Evolutionary conservation across 345 rosid genomes (phyloP).

Genomic region (Cochlearia excelsa): DNA sequence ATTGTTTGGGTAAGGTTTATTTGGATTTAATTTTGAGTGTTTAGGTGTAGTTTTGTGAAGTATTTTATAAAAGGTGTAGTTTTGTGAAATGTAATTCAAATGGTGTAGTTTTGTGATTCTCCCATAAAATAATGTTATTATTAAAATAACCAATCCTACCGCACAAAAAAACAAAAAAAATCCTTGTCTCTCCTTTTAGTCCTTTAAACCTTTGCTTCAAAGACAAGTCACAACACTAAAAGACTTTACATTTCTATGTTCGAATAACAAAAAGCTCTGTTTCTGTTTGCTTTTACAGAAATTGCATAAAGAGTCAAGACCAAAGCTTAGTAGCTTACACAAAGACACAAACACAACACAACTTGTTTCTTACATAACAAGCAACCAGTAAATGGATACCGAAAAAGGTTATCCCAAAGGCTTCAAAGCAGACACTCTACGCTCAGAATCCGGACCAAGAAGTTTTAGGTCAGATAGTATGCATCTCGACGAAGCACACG

Average conservation of each 20-base stretch:
- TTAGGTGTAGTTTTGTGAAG: too few relatives aligned
- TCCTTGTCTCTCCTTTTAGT: neutral
- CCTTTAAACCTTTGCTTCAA: constrained; percentile 27
- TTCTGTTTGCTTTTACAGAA: constrained; percentile 1
- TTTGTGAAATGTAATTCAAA: too few relatives aligned
- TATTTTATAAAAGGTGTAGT: too few relatives aligned
- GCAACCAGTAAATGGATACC: constrained; percentile 25
- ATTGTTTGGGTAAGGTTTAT: too few relatives aligned
- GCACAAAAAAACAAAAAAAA: neutral
- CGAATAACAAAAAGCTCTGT: constrained; percentile 13
- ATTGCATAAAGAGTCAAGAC: neutral
- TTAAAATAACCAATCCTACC: too few relatives aligned
- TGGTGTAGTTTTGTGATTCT: too few relatives aligned
- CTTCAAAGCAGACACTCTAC: constrained; percentile 31
- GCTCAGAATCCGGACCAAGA: constrained; percentile 11
- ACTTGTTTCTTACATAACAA: constrained; percentile 5
- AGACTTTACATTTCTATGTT: constrained; percentile 22
- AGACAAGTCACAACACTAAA: constrained; percentile 9
- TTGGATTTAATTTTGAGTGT: too few relatives aligned
- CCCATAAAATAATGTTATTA: too few relatives aligned
- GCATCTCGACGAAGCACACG: constrained; percentile 26
- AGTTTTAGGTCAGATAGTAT: constrained; percentile 31
- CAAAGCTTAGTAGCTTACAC: neutral
- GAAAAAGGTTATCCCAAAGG: constrained; percentile 34
- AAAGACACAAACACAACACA: neutral